Conservation (phyloP, 495 filamentous ascomycete genomes). For the Tuber calosporum region DNA sequence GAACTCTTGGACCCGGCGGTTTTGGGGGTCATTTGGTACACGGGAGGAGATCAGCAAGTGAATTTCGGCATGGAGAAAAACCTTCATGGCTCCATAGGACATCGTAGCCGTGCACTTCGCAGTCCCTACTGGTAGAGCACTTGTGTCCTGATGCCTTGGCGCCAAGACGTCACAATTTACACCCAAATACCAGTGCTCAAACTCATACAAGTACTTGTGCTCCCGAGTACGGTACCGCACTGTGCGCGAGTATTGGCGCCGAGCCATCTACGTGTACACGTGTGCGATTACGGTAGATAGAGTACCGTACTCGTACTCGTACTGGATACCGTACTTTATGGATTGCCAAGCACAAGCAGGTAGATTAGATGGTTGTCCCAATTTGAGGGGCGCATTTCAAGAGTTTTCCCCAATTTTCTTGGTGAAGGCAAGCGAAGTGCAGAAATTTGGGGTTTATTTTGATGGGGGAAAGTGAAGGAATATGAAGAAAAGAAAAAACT, state of each 20-base stretch:
- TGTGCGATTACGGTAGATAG: too few relatives aligned
- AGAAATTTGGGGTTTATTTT: slow-evolving; percentile 2
- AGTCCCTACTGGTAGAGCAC: too few relatives aligned
- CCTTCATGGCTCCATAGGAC: not conserved
- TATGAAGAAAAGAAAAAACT: not conserved
- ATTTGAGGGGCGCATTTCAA: not conserved
- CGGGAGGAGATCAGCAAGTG: not conserved
- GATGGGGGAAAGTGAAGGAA: not conserved
- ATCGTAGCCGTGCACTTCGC: not conserved
- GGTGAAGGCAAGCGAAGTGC: not conserved
- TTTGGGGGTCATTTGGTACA: not conserved
- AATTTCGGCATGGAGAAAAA: not conserved
- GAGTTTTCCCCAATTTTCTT: not conserved
- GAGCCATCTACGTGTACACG: too few relatives aligned
- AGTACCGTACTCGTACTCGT: too few relatives aligned
- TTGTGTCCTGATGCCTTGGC: too few relatives aligned
- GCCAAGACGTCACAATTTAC: too few relatives aligned
- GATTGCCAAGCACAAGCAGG: too few relatives aligned
- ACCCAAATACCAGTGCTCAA: too few relatives aligned
- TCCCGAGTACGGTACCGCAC: too few relatives aligned
- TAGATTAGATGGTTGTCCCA: not conserved
- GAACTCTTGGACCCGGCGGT: not conserved
- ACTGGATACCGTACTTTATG: too few relatives aligned
- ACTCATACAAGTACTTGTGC: too few relatives aligned
- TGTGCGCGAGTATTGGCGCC: too few relatives aligned